These are phyloP conservation scores for Poronia punctata DNA, from an alignment of 495 filamentous ascomycete genomes.

Conservation along the genomic window DNA sequence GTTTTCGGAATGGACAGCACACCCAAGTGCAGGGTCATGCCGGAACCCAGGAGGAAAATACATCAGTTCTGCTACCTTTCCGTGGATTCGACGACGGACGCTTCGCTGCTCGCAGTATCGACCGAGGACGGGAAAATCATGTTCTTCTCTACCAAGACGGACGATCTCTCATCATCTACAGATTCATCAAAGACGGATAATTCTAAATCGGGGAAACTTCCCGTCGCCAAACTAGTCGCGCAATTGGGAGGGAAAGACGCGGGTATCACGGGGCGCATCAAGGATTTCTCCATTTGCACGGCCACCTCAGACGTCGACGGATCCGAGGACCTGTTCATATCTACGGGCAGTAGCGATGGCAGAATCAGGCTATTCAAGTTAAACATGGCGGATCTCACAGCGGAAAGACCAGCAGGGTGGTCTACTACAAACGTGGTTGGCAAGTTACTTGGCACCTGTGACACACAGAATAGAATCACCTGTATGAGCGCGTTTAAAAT, in stretches of 20 bases:
- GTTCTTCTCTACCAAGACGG: constrained; percentile 64
- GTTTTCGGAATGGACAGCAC: constrained; percentile 84
- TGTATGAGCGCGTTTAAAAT: constrained; percentile 84
- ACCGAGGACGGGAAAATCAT: constrained; percentile 87
- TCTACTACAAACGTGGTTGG: constrained; percentile 55
- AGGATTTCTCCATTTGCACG: constrained; percentile 71
- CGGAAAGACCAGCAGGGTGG: constrained; percentile 17
- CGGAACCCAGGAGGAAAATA: constrained; percentile 67
- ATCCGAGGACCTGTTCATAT: constrained; percentile 49
- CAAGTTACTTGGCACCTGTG: constrained; percentile 65
- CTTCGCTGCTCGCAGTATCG: constrained; percentile 62
- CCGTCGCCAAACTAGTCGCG: constrained; percentile 54
- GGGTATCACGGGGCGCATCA: constrained; percentile 65
- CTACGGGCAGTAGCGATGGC: constrained; percentile 79
- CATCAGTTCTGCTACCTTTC: constrained; percentile 71
- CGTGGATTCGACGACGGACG: constrained; percentile 35
- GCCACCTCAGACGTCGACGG: constrained; percentile 30
- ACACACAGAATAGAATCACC: constrained; percentile 83
- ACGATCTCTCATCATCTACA: constrained; percentile 21
- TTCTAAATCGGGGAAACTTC: constrained; percentile 27
- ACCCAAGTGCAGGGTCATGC: constrained; percentile 63
- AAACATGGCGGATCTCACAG: constrained; percentile 32
- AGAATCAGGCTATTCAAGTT: constrained; percentile 69
- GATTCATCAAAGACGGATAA: constrained; percentile 4
- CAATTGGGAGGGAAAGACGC: constrained; percentile 69